Conservation (phyloP, 2,329 filamentous ascomycete genomes). For the Colletotrichum sp. region DNA sequence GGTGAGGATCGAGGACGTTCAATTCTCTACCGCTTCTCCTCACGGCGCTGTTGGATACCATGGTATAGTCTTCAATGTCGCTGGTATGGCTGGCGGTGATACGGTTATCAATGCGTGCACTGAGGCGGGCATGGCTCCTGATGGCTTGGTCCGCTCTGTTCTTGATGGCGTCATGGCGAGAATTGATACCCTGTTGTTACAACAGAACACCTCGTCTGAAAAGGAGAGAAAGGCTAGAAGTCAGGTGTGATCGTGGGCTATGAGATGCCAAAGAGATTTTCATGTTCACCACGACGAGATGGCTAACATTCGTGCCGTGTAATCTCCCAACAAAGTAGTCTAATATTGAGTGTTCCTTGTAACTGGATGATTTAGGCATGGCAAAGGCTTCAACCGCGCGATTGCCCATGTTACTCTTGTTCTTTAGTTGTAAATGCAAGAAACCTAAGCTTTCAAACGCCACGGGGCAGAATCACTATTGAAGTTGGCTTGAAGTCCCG, state of each 20-base stretch:
- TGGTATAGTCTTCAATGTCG: conserved; percentile 15
- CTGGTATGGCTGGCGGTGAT: conserved; percentile 1
- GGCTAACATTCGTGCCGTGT: rapidly evolving
- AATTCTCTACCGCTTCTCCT: conserved; percentile 13
- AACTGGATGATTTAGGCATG: background rate
- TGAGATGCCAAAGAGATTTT: background rate
- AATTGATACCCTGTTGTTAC: background rate
- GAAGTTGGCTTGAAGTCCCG: background rate
- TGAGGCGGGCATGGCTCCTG: conserved; percentile 16
- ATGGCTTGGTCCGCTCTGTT: background rate
- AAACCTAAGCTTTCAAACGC: background rate
- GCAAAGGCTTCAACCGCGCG: background rate
- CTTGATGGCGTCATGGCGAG: conserved; percentile 10
- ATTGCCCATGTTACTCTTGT: background rate
- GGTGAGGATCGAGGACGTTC: conserved; percentile 18
- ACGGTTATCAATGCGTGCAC: conserved; percentile 16
- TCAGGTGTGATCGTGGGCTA: rapidly evolving
- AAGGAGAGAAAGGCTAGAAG: background rate
- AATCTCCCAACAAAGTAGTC: background rate
- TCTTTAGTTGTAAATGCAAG: no score
- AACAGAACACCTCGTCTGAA: background rate
- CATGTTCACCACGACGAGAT: rapidly evolving
- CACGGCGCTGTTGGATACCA: conserved; percentile 15
- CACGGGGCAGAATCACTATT: background rate
- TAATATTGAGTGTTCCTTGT: background rate